These are phyloP conservation scores for Chalciporus piperatus DNA, from an alignment of 768 basidiomycete genomes.

Conservation along the genomic window DNA sequence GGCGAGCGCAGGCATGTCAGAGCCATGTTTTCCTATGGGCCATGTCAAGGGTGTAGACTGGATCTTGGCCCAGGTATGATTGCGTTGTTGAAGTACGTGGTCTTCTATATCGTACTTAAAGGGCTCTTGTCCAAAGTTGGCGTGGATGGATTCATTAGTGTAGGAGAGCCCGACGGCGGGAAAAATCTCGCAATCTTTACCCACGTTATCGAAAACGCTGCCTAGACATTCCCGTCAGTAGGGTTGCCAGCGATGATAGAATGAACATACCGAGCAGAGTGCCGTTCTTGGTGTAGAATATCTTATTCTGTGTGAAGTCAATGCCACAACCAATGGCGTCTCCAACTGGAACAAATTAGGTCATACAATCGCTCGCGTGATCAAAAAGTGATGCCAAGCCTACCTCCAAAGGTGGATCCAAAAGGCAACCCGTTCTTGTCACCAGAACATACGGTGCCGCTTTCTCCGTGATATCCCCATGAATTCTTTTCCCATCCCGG, in stretches of 20 bases:
- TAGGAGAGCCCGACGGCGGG: slow-evolving; percentile 90
- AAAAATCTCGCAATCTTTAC: slow-evolving; percentile 64
- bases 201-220: slow-evolving; percentile 68
- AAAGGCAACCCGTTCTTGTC: slow-evolving; percentile 71
- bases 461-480: slow-evolving; percentile 94
- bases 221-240: slow-evolving; percentile 38
- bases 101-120: slow-evolving; percentile 92
- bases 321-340: slow-evolving; percentile 92
- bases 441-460: slow-evolving; percentile 73
- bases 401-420: slow-evolving; percentile 80
- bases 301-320: slow-evolving; percentile 76
- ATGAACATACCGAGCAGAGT: slow-evolving; percentile 52
- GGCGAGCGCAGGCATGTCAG: slow-evolving; percentile 6
- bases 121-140: slow-evolving; percentile 84
- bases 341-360: slow-evolving; percentile 49
- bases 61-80: slow-evolving; percentile 65
- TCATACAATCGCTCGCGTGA: neutral
- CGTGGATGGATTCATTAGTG: slow-evolving; percentile 69
- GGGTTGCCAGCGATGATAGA: slow-evolving; percentile 4
- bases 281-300: slow-evolving; percentile 92
- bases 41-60: slow-evolving; percentile 54
- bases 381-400: slow-evolving; percentile 25
- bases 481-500: slow-evolving; percentile 86
- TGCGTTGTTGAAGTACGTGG: slow-evolving; percentile 71
- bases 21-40: slow-evolving; percentile 24